Percentiles rank a stretch among this genome's conserved stretches.
Conservation (phyloP, 2,329 filamentous ascomycete genomes). For the Trichoderma sp. region DNA sequence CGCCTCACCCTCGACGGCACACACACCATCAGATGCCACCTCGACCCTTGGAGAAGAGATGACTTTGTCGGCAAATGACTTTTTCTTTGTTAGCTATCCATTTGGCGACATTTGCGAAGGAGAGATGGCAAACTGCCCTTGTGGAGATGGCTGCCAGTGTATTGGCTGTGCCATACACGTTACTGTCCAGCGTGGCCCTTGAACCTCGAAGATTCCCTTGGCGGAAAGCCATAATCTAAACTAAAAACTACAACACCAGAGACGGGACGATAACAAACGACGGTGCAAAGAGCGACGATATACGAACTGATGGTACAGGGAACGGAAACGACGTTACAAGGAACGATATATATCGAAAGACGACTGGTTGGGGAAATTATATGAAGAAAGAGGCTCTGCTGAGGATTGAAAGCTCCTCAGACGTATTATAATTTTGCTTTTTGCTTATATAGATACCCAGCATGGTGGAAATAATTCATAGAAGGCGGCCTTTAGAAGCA, state of each 20-base stretch:
- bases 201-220: neutral
- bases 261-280: neutral
- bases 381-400: neutral
- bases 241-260: neutral
- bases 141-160: slow-evolving; percentile 63
- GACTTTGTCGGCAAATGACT: slow-evolving; percentile 56
- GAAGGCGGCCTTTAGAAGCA: slow-evolving; percentile 11
- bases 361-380: neutral
- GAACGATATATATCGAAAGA: neutral
- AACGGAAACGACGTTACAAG: neutral
- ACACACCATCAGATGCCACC: slow-evolving; percentile 54
- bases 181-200: neutral
- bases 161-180: slow-evolving; percentile 59
- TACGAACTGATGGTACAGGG: neutral
- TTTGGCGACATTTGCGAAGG: slow-evolving; percentile 54
- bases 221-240: neutral
- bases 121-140: slow-evolving; percentile 56
- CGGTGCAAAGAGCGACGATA: neutral
- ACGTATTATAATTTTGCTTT: neutral
- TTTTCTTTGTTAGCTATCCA: slow-evolving; percentile 63
- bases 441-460: slow-evolving; percentile 20
- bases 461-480: neutral
- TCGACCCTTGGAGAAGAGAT: slow-evolving; percentile 55
- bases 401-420: neutral
- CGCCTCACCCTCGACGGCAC: slow-evolving; percentile 47